Evolutionary conservation across 1,284 basidiomycete genomes (phyloP), one percentile per base, ranked within the genome.

Genomic region (Phlebopus sp.): DNA sequence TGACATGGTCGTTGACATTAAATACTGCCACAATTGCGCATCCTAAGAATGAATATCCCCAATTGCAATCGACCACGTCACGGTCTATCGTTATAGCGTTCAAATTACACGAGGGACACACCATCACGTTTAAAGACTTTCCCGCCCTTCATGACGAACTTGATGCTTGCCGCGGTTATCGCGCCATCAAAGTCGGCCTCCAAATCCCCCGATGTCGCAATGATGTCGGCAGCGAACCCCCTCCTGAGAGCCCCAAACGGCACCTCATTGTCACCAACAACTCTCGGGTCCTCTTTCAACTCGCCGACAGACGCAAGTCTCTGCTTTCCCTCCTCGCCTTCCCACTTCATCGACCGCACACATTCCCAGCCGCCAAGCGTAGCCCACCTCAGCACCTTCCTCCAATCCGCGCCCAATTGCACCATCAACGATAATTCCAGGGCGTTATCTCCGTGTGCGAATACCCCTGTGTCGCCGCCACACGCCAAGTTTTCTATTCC

Each of bases 391-490:
- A 86, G 63, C 9, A 84, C 78, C 44, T 69, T 67, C 32, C 66
- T 63, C 75, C 76, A 78, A 30, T 70, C 64, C 15, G 77, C 81
- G 1, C 83, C 82, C 3, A 82, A 68, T 14, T 63, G 58, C 11
- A 75, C 74, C 83, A 84, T 84, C 17, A 84, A 62, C 56, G 76
- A 68, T 71, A 85, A 69, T 68, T 85, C 83, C 34, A 79, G 63
- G 23, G 78, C 73, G 55, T 86, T 86, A 49, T 75, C 68, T 1
- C 82, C 82, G 58, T 84, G 83, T 27, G 76, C 55, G 60, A 84
- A 86, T 2, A 75, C 73, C 2, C 81, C 81, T 0, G 81, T 84
- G 59, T 85, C 81, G 2, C 82, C 81, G 3, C 82, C 81, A 58
- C 78, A 79, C 4, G 79, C 80, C 45, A 84, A 72, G 21, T 72